Base-by-base conservation (phyloP, 352 stramenopile species). In the Elongisporangium undulatum region DNA sequence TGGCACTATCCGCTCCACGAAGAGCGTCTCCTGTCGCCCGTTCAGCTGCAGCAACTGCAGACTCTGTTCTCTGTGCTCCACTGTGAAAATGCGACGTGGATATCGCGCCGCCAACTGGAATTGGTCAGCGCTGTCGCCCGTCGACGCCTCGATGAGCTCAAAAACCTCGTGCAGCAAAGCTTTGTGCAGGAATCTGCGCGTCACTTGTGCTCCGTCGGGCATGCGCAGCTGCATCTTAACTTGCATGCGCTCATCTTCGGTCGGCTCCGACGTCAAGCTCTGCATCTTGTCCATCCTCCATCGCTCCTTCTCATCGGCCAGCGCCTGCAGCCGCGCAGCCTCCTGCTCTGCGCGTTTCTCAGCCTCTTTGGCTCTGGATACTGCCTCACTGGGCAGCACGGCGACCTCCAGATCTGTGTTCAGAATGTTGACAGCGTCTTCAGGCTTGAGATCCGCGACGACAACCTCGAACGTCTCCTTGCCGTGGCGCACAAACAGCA, bases 371-470 rank as follows among this genome's bases (percentile, higher is more conserved):
- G 59, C 59, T 21, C 69, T 69, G n/a, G 63, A 54, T 2, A 84
- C 71, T 13, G 69, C 68, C 62, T 95, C 85, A 51, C 73, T 87
- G 13, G 86, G 85, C 58, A 90, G 61, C 38, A 95, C 61, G 48
- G 88, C 82, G 23, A 96, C 87, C 55, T 93, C 84, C 2, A 95
- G 69, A 51, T 96, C 87, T 5, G 80, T 89, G 55, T 93, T 92
- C 10, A 96, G 54, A 17, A 96, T 86, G 34, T 77, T 83, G 8
- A 93, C 66, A 8, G 79, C 69, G 23, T 39, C 20, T 21, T 94
- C 80, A 0, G 85, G 85, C 45, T 72, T 65, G n/a, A 95, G 55
- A 55, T 82, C 58, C 2, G 56, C 62, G 2, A 96, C 87, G 8
- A 71, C 52, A 12, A 96, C 74, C 61, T 92, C 76, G 38, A 95